Conservation (phyloP, 768 basidiomycete genomes). For the Vararia minispora region DNA sequence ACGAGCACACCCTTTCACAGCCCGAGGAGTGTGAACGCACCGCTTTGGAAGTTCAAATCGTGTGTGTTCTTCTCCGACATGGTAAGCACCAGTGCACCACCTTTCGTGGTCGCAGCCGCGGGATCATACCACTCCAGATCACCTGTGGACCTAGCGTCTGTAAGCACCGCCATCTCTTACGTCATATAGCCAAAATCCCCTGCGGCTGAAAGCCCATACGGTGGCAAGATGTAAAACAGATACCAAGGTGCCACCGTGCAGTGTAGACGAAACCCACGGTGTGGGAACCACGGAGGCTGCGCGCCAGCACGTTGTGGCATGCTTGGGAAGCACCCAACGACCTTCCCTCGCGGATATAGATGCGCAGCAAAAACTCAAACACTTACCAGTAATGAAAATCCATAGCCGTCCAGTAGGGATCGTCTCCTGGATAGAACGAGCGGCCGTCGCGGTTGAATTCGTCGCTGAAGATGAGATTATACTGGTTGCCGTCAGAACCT, state of each 20-base stretch:
- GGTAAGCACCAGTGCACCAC: constrained; percentile 76
- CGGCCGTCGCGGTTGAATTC: constrained; percentile 68
- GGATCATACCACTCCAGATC: constrained; percentile 85
- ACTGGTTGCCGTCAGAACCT: constrained; percentile 67
- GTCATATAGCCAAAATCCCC: too few species aligned
- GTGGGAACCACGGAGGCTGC: too few species aligned
- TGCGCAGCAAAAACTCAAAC: background rate
- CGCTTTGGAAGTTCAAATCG: constrained; percentile 77
- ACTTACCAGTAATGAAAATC: constrained; percentile 74
- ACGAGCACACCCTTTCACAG: too few species aligned
- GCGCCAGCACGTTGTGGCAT: too few species aligned
- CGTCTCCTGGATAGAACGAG: constrained; percentile 76
- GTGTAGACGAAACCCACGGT: too few species aligned
- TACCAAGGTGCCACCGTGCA: too few species aligned
- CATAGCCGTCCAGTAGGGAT: constrained; percentile 77
- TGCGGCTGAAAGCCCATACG: too few species aligned
- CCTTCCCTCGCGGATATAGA: too few species aligned
- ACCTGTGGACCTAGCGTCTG: constrained; percentile 38
- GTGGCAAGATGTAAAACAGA: too few species aligned
- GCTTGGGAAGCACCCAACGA: too few species aligned
- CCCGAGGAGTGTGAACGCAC: constrained; percentile 28
- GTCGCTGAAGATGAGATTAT: constrained; percentile 81
- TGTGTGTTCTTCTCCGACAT: constrained; percentile 60
- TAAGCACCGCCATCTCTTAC: too few species aligned
- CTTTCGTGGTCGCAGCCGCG: constrained; percentile 58